These are phyloP conservation scores for Asterochloris erici DNA, from an alignment of 139 green algal species.

Conservation along the genomic window DNA sequence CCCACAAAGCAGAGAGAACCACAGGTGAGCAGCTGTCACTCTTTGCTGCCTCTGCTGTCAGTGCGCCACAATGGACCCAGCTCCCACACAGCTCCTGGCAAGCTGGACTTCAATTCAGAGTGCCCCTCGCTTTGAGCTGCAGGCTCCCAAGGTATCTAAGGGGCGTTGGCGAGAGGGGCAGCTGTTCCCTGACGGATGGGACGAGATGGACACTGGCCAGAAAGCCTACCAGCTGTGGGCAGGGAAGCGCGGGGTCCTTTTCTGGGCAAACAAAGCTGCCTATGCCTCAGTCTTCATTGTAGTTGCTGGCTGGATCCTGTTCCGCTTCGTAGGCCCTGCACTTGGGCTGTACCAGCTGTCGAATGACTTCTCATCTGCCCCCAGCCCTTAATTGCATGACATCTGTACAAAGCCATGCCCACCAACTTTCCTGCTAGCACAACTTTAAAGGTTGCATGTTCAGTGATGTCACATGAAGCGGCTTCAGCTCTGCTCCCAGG, in stretches of 20 bases:
- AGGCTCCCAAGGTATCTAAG: conserved; percentile 1
- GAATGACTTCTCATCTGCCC: conserved; percentile 39
- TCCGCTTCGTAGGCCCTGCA: conserved; percentile 69
- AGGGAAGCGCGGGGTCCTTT: conserved; percentile 72
- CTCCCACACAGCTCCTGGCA: too few relatives aligned
- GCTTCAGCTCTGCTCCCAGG: too few relatives aligned
- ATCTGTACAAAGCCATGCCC: too few relatives aligned
- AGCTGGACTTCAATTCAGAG: too few relatives aligned
- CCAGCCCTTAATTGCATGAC: too few relatives aligned
- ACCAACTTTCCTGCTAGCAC: too few relatives aligned
- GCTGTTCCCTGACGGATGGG: conserved; percentile 77
- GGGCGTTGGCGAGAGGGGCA: conserved; percentile 65
- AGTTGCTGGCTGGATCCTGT: conserved; percentile 67
- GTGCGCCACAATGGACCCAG: too few relatives aligned
- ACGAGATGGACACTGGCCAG: conserved; percentile 49
- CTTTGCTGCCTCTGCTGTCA: too few relatives aligned
- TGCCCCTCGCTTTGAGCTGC: not conserved
- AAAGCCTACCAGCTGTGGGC: conserved; percentile 68
- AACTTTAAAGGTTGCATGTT: too few relatives aligned
- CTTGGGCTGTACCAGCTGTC: conserved; percentile 75
- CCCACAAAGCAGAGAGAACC: too few relatives aligned
- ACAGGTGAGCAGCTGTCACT: too few relatives aligned
- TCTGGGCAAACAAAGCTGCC: conserved; percentile 61
- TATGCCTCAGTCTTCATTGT: conserved; percentile 43
- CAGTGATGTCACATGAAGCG: too few relatives aligned